Percentiles rank a stretch among this genome's conserved stretches.
Conservation (phyloP, 192 early-diverging fungal species). For the Podochytrium sp. region DNA sequence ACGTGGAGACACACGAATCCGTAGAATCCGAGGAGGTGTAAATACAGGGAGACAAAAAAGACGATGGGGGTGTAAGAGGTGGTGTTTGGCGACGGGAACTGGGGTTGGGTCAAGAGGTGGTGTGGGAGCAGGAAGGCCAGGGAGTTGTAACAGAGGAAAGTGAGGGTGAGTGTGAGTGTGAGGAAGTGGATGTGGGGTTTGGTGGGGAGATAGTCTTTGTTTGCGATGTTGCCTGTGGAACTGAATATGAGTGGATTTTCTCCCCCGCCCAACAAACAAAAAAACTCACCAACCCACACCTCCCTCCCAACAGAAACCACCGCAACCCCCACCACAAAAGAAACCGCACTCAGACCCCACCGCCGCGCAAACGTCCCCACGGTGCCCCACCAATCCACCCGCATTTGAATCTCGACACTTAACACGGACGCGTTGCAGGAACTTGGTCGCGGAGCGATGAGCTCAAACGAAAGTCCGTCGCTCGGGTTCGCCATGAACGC, state of each 20-base stretch:
- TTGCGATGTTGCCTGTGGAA: too few relatives aligned
- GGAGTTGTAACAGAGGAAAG: not conserved
- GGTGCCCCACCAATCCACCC: not conserved
- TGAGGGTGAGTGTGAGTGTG: not conserved
- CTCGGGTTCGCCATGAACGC: not conserved
- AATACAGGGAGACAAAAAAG: not conserved
- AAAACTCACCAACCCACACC: not conserved
- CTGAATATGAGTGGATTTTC: too few relatives aligned
- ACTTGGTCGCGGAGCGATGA: not conserved
- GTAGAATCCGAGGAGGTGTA: not conserved
- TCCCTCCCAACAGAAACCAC: not conserved
- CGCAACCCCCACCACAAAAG: not conserved
- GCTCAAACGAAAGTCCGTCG: not conserved
- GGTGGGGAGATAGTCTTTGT: too few relatives aligned
- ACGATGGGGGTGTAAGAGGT: not conserved
- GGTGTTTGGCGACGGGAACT: not conserved
- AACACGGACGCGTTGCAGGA: not conserved
- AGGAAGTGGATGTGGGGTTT: not conserved
- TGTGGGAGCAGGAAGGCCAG: not conserved
- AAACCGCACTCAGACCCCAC: not conserved
- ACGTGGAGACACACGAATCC: too few relatives aligned
- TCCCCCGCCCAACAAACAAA: not conserved
- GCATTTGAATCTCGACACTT: not conserved
- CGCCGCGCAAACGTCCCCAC: conserved; percentile 11
- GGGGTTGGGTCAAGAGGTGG: not conserved